phyloP scores from a whole-genome alignment of 129 eudicot genomes.

The Helianthus tuberosus region DNA sequence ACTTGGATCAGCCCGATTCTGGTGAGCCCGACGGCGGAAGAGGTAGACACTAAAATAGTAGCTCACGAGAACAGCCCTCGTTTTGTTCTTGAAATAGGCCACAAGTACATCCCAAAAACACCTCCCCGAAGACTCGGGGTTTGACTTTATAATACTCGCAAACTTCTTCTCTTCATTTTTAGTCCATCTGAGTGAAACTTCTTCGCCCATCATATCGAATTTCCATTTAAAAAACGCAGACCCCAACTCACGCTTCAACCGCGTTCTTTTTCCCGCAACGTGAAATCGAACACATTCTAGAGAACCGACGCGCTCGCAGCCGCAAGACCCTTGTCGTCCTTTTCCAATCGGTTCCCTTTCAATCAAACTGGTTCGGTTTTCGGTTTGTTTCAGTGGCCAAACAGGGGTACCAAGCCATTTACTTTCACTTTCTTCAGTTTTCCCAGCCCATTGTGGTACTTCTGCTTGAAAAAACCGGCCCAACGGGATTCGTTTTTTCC shows the following conservation, averaged over 20 bases:
- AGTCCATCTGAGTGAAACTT: conserved; percentile 61
- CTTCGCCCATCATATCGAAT: conserved; percentile 72
- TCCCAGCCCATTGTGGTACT: conserved; percentile 56
- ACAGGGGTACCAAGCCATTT: conserved; percentile 64
- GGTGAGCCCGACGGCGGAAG: conserved; percentile 61
- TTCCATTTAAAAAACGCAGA: conserved; percentile 61
- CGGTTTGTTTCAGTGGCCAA: conserved; percentile 65
- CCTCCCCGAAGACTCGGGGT: conserved; percentile 47
- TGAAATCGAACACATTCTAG: conserved; percentile 71
- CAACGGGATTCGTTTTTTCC: conserved; percentile 45
- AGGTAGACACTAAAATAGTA: conserved; percentile 83
- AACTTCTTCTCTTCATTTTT: conserved; percentile 57
- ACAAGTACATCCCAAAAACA: conserved; percentile 65
- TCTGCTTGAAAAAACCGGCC: conserved; percentile 64
- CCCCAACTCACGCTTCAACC: conserved; percentile 63
- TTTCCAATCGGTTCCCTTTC: conserved; percentile 75
- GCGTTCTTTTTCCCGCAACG: conserved; percentile 47
- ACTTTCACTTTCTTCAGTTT: conserved; percentile 40
- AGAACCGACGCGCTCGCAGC: conserved; percentile 61
- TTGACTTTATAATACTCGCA: conserved; percentile 45
- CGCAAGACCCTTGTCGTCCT: conserved; percentile 64
- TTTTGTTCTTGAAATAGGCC: conserved; percentile 40
- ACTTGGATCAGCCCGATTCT: conserved; percentile 59
- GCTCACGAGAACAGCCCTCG: conserved; percentile 56
- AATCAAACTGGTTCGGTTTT: conserved; percentile 35